Conservation (phyloP, 23 red algal species). For the Gracilaria domingensis region DNA sequence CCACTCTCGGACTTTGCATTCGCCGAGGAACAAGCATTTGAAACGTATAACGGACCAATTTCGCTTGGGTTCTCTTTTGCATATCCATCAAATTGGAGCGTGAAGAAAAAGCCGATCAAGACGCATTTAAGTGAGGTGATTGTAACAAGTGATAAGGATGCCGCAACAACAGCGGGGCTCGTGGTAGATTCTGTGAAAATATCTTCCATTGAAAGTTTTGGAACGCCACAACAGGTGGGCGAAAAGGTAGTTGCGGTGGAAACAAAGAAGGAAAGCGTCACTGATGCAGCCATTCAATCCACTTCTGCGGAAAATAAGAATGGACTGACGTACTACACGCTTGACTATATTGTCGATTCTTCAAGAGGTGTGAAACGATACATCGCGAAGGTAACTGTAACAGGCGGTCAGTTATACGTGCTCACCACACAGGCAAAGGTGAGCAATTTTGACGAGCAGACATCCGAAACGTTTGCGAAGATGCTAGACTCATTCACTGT, state of each 20-base stretch:
- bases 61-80: slow-evolving; percentile 78
- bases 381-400: slow-evolving; percentile 82
- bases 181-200: slow-evolving; percentile 86
- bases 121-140: slow-evolving; percentile 93
- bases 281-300: slow-evolving; percentile 21
- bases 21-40: slow-evolving; percentile 12
- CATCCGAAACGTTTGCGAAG: slow-evolving; percentile 23
- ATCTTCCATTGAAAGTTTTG: slow-evolving; percentile 79
- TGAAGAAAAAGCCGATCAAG: slow-evolving; percentile 93
- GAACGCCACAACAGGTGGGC: slow-evolving; percentile 77
- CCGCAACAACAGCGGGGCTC: slow-evolving; percentile 68
- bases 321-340: slow-evolving; percentile 67
- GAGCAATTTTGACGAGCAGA: slow-evolving; percentile 65
- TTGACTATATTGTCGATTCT: slow-evolving; percentile 78
- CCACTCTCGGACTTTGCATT: slow-evolving; percentile 6
- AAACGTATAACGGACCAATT: slow-evolving; percentile 68
- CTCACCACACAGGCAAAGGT: slow-evolving; percentile 82
- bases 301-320: slow-evolving; percentile 42
- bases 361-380: slow-evolving; percentile 80
- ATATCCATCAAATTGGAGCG: slow-evolving; percentile 75
- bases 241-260: slow-evolving; percentile 86
- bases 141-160: slow-evolving; percentile 50
- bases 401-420: slow-evolving; percentile 81
- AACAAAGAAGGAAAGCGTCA: slow-evolving; percentile 86
- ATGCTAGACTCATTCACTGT: slow-evolving; percentile 76